phyloP scores from a whole-genome alignment of 208 protist genomes.

The Entamoeba moshkovskii region DNA sequence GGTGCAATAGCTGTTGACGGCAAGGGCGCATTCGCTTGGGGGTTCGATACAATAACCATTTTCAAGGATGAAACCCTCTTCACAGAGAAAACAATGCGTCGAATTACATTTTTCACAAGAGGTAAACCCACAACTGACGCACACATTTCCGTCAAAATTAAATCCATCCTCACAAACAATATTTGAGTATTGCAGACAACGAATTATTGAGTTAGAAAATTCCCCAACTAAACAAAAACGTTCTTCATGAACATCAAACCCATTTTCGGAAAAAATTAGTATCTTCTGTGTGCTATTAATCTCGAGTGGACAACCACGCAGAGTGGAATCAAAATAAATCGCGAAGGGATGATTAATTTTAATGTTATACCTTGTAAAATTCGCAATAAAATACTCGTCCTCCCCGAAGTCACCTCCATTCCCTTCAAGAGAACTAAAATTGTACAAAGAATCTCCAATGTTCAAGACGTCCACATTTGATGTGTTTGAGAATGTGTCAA shows the following conservation, averaged over 20 bases:
- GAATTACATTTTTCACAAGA: neutral
- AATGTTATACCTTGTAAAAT: neutral
- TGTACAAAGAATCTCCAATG: neutral
- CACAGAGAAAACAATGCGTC: neutral
- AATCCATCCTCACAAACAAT: neutral
- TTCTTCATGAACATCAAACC: neutral
- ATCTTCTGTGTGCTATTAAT: neutral
- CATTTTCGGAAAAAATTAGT: neutral
- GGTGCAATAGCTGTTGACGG: neutral
- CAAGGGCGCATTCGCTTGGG: neutral
- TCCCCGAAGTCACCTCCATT: too few species aligned
- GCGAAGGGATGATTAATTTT: neutral
- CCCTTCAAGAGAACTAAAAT: neutral
- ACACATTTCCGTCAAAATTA: neutral
- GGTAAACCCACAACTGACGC: neutral
- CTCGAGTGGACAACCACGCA: neutral
- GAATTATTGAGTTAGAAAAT: neutral
- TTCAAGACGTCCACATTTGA: neutral
- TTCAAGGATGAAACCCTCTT: neutral
- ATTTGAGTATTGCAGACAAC: neutral
- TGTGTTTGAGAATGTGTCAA: neutral
- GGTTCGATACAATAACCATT: neutral
- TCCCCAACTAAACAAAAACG: neutral
- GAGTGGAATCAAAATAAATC: neutral
- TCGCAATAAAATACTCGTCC: neutral